Conservation (phyloP, 2,329 filamentous ascomycete genomes). For the Cladophialophora psammophila region DNA sequence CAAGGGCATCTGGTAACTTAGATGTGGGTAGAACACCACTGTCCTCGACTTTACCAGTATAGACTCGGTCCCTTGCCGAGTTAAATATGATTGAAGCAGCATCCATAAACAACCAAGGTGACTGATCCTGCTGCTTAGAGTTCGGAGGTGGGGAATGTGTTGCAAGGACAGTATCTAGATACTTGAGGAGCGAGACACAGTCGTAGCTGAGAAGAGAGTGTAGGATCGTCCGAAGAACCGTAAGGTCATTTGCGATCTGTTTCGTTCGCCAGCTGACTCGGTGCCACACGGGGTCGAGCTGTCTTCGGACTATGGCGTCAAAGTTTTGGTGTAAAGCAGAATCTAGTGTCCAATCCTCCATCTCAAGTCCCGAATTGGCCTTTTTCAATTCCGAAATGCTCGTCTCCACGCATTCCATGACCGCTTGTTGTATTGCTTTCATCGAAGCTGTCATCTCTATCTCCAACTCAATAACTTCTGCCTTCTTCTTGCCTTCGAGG, state of each 20-base stretch:
- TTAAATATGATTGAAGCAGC: constrained; percentile 94
- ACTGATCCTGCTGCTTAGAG: constrained; percentile 85
- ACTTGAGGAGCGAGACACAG: constrained; percentile 87
- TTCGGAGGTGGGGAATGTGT: constrained; percentile 88
- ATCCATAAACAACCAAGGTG: constrained; percentile 95
- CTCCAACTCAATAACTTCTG: constrained; percentile 96
- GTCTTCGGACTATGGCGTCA: constrained; percentile 83
- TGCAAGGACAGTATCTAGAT: constrained; percentile 91
- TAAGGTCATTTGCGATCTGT: constrained; percentile 90
- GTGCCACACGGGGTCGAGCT: constrained; percentile 97
- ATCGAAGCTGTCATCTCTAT: constrained; percentile 95
- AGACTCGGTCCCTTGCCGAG: constrained; percentile 86
- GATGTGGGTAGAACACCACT: constrained; percentile 59
- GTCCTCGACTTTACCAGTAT: constrained; percentile 73
- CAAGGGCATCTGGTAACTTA: constrained; percentile 67
- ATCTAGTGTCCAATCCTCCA: constrained; percentile 96
- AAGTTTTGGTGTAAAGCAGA: constrained; percentile 93
- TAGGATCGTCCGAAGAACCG: constrained; percentile 81
- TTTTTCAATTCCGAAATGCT: constrained; percentile 95
- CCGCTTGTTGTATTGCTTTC: constrained; percentile 90
- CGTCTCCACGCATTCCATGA: constrained; percentile 94
- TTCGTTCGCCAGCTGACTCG: constrained; percentile 92
- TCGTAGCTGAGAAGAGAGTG: constrained; percentile 84
- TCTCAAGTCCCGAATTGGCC: constrained; percentile 84
- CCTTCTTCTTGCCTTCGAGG: constrained; percentile 88